Evolutionary conservation across 148 eudicot species (phyloP).

Genomic region (Cornus suecica): DNA sequence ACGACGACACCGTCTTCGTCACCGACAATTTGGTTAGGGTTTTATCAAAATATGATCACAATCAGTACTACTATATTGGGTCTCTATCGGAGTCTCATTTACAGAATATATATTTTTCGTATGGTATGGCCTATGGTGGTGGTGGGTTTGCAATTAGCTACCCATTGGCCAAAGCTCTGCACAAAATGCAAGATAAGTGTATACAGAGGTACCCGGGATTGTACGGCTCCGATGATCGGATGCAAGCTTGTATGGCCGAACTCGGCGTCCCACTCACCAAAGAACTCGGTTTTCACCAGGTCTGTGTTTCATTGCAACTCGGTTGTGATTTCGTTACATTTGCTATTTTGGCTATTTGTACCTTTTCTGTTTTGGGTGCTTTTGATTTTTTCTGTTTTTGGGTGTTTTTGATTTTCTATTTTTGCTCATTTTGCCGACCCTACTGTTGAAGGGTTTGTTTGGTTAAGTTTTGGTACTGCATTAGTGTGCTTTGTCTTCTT

Average conservation of each 20-base stretch:
- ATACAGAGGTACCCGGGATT: slow-evolving; percentile 77
- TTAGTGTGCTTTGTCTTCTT: too few species aligned
- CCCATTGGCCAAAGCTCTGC: slow-evolving; percentile 73
- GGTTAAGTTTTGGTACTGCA: too few species aligned
- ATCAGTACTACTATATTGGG: slow-evolving; percentile 69
- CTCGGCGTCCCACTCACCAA: slow-evolving; percentile 91
- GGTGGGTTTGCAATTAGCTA: slow-evolving; percentile 93
- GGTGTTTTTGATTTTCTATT: background rate
- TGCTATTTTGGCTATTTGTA: background rate
- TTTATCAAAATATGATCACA: slow-evolving; percentile 66
- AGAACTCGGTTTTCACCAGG: slow-evolving; percentile 94
- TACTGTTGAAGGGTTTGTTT: too few species aligned
- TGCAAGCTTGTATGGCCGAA: slow-evolving; percentile 98
- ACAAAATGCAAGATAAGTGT: slow-evolving; percentile 78
- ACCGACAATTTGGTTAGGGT: slow-evolving; percentile 69
- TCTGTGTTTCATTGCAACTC: slow-evolving; percentile 11
- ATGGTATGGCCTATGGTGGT: slow-evolving; percentile 93
- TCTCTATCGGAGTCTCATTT: slow-evolving; percentile 71
- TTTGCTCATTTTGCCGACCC: background rate
- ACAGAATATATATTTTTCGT: slow-evolving; percentile 82
- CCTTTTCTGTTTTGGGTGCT: background rate
- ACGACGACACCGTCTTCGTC: slow-evolving; percentile 84
- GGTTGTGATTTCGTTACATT: background rate
- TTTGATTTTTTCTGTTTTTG: background rate
- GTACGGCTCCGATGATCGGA: slow-evolving; percentile 87